Evolutionary conservation across 2,329 filamentous ascomycete species (phyloP).

Genomic region (Colletotrichum scovillei): DNA sequence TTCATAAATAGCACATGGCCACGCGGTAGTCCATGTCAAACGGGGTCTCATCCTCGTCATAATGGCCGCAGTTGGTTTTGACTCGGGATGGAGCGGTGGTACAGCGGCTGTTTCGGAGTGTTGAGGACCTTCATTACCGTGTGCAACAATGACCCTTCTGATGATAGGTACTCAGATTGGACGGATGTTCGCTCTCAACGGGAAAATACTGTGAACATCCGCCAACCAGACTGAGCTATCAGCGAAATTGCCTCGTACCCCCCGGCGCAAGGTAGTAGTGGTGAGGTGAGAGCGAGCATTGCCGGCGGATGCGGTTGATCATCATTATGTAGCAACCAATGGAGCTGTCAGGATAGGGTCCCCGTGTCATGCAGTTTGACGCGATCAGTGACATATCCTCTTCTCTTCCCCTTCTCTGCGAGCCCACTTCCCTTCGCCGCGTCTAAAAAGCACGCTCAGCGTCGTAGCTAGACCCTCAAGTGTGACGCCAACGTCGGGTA

Average conservation of each 20-base stretch:
- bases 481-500: conserved; percentile 4
- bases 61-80: background rate
- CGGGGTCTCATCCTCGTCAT: background rate
- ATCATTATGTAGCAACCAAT: conserved; percentile 43
- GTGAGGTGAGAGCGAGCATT: conserved; percentile 7
- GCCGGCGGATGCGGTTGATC: conserved; percentile 26
- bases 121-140: conserved; percentile 5
- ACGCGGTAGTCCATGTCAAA: conserved; percentile 30
- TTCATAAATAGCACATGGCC: conserved; percentile 28
- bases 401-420: conserved; percentile 35
- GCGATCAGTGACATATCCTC: conserved; percentile 43
- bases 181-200: background rate
- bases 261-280: background rate
- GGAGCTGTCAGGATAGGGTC: conserved; percentile 40
- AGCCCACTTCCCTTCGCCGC: conserved; percentile 40
- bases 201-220: background rate
- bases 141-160: background rate
- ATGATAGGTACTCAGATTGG: background rate
- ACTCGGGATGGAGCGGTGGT: conserved; percentile 12
- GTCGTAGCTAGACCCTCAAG: conserved; percentile 35
- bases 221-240: background rate
- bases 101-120: conserved; percentile 17
- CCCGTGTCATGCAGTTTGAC: conserved; percentile 48
- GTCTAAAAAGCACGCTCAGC: conserved; percentile 40
- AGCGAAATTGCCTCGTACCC: background rate